phyloP scores from a whole-genome alignment of 495 filamentous ascomycete genomes.

The Penicillium waksmanii region DNA sequence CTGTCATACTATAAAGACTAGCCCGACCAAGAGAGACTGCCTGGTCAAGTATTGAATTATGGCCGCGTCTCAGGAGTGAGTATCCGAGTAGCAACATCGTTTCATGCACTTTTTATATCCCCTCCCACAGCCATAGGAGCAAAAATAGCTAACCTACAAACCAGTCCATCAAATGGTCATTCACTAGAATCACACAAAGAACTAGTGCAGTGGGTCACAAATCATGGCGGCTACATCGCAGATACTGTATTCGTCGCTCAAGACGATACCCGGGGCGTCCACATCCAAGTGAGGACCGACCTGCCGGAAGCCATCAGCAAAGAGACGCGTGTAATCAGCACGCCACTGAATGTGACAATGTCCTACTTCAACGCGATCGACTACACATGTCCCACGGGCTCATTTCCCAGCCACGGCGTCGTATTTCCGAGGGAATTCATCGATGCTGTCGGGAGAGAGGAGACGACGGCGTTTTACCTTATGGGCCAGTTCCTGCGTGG shows the following conservation, averaged over 20 bases:
- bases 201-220: conserved; percentile 47
- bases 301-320: conserved; percentile 27
- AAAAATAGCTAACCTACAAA: too few species aligned
- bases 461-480: conserved; percentile 56
- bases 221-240: conserved; percentile 47
- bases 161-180: conserved; percentile 17
- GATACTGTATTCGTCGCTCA: conserved; percentile 44
- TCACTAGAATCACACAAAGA: conserved; percentile 34
- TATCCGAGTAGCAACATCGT: too few species aligned
- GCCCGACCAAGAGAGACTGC: not conserved
- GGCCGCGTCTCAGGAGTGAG: not conserved
- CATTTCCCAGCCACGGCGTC: conserved; percentile 42
- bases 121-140: not conserved
- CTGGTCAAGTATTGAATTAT: not conserved
- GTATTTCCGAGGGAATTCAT: conserved; percentile 40
- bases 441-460: conserved; percentile 39
- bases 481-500: conserved; percentile 58
- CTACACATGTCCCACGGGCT: conserved; percentile 15
- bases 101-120: not conserved
- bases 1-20: not conserved
- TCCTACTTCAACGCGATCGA: conserved; percentile 58
- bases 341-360: conserved; percentile 50
- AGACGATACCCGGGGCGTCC: conserved; percentile 47
- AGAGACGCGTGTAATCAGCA: conserved; percentile 47
- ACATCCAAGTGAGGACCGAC: conserved; percentile 46